Percentiles rank a stretch among this genome's conserved stretches.
Evolutionary conservation across 2,329 filamentous ascomycete genomes (phyloP).

Genomic region (Apiospora hydei): DNA sequence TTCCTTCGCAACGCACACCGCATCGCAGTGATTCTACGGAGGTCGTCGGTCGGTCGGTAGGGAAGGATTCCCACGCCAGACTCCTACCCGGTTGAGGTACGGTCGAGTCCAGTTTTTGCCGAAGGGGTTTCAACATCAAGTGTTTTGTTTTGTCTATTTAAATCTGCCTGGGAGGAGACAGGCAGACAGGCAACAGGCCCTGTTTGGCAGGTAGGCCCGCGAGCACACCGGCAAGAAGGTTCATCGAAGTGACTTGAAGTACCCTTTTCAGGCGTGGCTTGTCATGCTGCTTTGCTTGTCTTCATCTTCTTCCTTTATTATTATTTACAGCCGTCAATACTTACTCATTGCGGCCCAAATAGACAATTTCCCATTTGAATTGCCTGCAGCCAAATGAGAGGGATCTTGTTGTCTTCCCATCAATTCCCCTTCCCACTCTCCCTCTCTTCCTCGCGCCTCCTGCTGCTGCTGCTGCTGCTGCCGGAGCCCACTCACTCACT

Average conservation of each 20-base stretch:
- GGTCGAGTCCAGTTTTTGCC: constrained; percentile 7
- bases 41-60: not conserved
- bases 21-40: not conserved
- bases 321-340: not conserved
- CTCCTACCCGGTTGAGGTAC: not conserved
- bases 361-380: not conserved
- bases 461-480: not conserved
- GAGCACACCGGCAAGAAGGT: not conserved
- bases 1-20: constrained; percentile 20
- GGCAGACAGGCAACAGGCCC: not conserved
- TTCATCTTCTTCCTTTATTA: not conserved
- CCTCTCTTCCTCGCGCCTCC: not conserved
- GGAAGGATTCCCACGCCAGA: constrained; percentile 4
- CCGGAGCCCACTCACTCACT: constrained; percentile 1
- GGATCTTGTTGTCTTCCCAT: not conserved
- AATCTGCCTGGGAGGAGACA: not conserved
- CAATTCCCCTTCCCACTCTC: not conserved
- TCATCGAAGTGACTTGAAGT: not conserved
- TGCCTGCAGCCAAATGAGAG: not conserved
- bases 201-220: not conserved
- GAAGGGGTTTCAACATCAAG: not conserved
- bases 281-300: not conserved
- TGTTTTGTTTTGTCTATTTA: constrained; percentile 14
- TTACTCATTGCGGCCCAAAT: not conserved
- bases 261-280: not conserved